Base-by-base conservation (phyloP, 768 basidiomycete species). In the Hypholoma fasciculare region DNA sequence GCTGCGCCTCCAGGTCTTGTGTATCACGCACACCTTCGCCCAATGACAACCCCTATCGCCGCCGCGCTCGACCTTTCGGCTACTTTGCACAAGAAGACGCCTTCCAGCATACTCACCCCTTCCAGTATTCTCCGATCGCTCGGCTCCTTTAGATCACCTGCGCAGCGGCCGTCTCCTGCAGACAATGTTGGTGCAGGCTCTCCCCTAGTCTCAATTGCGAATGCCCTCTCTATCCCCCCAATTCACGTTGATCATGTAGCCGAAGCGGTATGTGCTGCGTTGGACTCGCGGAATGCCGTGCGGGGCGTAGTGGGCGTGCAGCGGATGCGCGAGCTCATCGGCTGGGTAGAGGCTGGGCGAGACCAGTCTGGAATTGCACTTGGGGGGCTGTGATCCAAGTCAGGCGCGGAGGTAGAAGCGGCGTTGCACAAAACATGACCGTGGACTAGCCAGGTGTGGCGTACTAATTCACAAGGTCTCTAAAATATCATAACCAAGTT, bases 161-260 rank as follows among this genome's bases (percentile, higher is more conserved):
- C 52, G 44, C 55, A 46, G 26, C 46, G 46, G 48, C 50, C 53
- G 20, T 48, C 38, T 49, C 34, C 58, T 40, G 37, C 50, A 48
- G 56, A 56, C 56, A 53, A 68, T 50, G 66, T 78, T 62, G 61
- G 42, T 27, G 37, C 71, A 51, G 65, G 68, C 54, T 69, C 71
- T 63, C 63, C 83, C 14, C 72, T 90, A 40, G 78, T 84, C 34
- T 86, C 89, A 2, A 74, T 95, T 37, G 90, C 93, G 7, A 90
- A 90, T 60, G 86, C 90, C 16, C 73, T 98, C 51, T 80, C 82
- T n/a, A 88, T 89, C 54, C 93, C 90, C 30, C 96, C 97, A 1
- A 85, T 98, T 43, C 96, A 98, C 67, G 94, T 98, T 19, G 97
- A 99, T 65, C 93, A 95, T 61, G 94, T 98, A 46, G 97, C 90